These are phyloP conservation scores for Clavariopsis aquatica DNA, from an alignment of 495 filamentous ascomycete genomes.

Conservation along the genomic window DNA sequence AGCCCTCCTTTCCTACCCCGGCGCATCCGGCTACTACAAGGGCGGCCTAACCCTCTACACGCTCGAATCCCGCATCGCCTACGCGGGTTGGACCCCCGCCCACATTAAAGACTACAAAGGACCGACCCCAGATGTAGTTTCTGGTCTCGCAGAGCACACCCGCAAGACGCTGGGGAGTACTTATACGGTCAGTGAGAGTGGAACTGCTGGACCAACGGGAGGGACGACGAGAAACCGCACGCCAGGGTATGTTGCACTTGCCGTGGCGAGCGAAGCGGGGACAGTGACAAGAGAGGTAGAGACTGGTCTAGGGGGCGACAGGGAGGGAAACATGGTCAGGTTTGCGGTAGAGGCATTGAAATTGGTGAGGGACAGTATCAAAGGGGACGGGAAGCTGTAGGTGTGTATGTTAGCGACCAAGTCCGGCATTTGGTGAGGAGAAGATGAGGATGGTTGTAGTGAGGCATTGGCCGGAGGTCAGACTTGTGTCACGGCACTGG, in stretches of 20 bases:
- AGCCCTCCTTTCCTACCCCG: constrained; percentile 56
- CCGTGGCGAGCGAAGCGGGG: constrained; percentile 54
- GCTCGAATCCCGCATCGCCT: constrained; percentile 59
- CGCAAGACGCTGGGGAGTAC: constrained; percentile 54
- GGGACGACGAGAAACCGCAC: constrained; percentile 58
- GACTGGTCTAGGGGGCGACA: constrained; percentile 53
- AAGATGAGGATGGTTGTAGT: too few species aligned
- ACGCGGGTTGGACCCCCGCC: constrained; percentile 61
- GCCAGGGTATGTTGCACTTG: constrained; percentile 64
- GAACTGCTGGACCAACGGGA: constrained; percentile 63
- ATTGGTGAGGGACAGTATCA: constrained; percentile 59
- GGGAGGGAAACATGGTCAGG: constrained; percentile 61
- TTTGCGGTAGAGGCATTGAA: constrained; percentile 61
- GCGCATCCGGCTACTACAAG: constrained; percentile 59
- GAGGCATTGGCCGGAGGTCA: too few species aligned
- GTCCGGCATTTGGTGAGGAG: background rate
- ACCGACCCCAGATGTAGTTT: constrained; percentile 59
- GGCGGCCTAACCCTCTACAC: constrained; percentile 66
- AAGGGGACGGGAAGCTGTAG: constrained; percentile 44
- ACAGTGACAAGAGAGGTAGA: constrained; percentile 55
- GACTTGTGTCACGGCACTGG: too few species aligned
- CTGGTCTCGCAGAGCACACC: constrained; percentile 57
- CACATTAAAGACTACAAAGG: constrained; percentile 54
- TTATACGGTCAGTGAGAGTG: constrained; percentile 59
- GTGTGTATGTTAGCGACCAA: background rate